These are phyloP conservation scores for Silene latifolia DNA, from an alignment of 148 eudicot genomes.

Conservation along the genomic window DNA sequence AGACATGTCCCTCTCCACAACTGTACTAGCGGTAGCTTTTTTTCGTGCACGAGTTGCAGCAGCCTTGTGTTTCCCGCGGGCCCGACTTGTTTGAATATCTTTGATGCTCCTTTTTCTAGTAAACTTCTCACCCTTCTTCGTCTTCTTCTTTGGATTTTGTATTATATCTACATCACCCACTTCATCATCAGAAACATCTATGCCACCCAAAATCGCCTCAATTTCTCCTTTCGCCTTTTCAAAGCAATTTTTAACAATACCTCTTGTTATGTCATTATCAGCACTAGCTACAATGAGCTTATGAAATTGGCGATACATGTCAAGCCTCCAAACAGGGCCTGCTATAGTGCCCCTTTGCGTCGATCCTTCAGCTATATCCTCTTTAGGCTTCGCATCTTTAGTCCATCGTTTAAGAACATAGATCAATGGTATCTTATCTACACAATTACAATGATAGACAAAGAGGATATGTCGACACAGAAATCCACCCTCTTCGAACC, in stretches of 20 bases:
- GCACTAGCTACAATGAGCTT: background rate
- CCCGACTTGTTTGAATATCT: background rate
- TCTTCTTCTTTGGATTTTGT: constrained; percentile 1
- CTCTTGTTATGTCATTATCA: background rate
- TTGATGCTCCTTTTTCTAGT: background rate
- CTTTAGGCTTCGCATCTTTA: background rate
- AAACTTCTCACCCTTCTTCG: background rate
- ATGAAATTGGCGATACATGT: background rate
- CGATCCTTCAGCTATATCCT: background rate
- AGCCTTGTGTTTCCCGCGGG: background rate
- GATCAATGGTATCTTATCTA: background rate
- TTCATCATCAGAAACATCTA: background rate
- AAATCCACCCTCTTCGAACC: background rate
- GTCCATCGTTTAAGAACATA: constrained; percentile 1
- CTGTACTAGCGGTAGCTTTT: no score
- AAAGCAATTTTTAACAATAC: background rate
- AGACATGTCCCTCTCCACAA: no score
- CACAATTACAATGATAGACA: background rate
- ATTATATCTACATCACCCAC: background rate
- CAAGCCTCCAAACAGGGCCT: background rate
- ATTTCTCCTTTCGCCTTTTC: background rate
- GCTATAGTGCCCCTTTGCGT: background rate
- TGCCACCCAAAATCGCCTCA: background rate
- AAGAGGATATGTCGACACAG: background rate
- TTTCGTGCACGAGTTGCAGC: constrained; percentile 1